Evolutionary conservation across 2,329 filamentous ascomycete genomes (phyloP).

Genomic region (Penicillium paneum): DNA sequence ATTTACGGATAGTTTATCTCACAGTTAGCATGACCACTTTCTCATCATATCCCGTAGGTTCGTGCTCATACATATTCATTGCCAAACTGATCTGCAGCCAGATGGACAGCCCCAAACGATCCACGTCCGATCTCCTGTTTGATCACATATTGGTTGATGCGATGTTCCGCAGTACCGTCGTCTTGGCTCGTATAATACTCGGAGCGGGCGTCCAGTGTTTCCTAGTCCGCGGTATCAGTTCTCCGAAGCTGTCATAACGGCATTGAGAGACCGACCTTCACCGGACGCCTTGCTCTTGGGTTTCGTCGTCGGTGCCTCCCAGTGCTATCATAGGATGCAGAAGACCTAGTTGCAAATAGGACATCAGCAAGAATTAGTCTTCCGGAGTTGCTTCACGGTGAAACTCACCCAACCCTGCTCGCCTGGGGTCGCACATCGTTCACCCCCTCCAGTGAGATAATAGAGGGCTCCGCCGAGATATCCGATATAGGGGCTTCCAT

Average conservation of each 20-base stretch:
- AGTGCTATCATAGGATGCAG: slow-evolving; percentile 58
- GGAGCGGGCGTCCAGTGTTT: slow-evolving; percentile 86
- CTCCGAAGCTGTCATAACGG: slow-evolving; percentile 2
- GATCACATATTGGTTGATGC: slow-evolving; percentile 93
- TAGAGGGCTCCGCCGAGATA: slow-evolving; percentile 13
- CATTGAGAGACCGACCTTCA: slow-evolving; percentile 52
- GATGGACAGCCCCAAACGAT: slow-evolving; percentile 90
- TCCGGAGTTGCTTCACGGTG: neutral
- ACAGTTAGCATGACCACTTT: slow-evolving; percentile 18
- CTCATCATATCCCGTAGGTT: neutral
- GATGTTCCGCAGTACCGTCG: slow-evolving; percentile 76
- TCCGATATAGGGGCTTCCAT: slow-evolving; percentile 9
- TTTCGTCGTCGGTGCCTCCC: slow-evolving; percentile 62
- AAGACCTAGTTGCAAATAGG: slow-evolving; percentile 7
- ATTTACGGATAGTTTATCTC: slow-evolving; percentile 1
- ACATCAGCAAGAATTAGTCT: neutral
- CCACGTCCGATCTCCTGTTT: slow-evolving; percentile 94
- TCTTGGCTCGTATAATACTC: slow-evolving; percentile 81
- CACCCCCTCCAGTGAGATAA: slow-evolving; percentile 7
- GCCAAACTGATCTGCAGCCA: slow-evolving; percentile 85
- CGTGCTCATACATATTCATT: slow-evolving; percentile 75
- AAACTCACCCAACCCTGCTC: slow-evolving; percentile 16
- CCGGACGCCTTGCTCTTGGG: slow-evolving; percentile 57
- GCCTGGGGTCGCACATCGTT: slow-evolving; percentile 5
- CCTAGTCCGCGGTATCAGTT: slow-evolving; percentile 49